A percentile compares a stretch with the other conserved stretches of the same genome.
These are phyloP conservation scores for Hypomyces rosellus DNA, from an alignment of 2,329 filamentous ascomycete species.

Conservation along the genomic window DNA sequence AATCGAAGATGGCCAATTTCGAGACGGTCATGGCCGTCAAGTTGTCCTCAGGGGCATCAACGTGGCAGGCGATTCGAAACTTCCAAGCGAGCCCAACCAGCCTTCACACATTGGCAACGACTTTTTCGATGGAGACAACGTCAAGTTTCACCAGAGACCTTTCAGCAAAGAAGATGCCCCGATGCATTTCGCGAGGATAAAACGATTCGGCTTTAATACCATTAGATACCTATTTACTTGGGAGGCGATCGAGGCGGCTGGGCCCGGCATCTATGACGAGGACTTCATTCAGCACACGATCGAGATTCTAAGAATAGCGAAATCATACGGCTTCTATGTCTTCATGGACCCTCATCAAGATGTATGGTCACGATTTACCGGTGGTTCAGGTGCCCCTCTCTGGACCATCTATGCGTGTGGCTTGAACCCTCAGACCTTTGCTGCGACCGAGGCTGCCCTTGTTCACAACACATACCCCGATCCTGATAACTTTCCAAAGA, in stretches of 20 bases:
- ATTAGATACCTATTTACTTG: constrained; percentile 97
- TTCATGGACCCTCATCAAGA: constrained; percentile 99
- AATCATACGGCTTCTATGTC: constrained; percentile 86
- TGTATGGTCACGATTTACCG: constrained; percentile 93
- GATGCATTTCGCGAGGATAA: constrained; percentile 77
- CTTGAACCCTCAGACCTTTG: constrained; percentile 78
- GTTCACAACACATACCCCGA: constrained; percentile 92
- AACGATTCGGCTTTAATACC: constrained; percentile 89
- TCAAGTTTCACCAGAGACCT: constrained; percentile 81
- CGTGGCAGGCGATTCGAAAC: constrained; percentile 83
- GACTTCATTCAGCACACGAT: constrained; percentile 91
- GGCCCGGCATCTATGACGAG: constrained; percentile 89
- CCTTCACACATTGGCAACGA: constrained; percentile 70
- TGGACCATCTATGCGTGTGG: constrained; percentile 97
- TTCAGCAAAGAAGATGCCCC: constrained; percentile 80
- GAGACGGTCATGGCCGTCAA: constrained; percentile 75
- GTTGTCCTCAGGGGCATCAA: constrained; percentile 92
- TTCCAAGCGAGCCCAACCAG: constrained; percentile 71
- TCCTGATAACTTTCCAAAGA: constrained; percentile 84
- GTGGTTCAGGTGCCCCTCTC: constrained; percentile 91
- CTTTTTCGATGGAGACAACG: constrained; percentile 90
- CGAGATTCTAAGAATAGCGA: constrained; percentile 73
- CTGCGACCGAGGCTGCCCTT: constrained; percentile 80
- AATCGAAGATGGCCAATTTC: constrained; percentile 81
- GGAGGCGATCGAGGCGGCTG: constrained; percentile 94